A percentile compares a stretch with the other conserved stretches of the same genome.
These are phyloP conservation scores for Botryotinia globosa DNA, from an alignment of 2,329 filamentous ascomycete species.

Conservation along the genomic window DNA sequence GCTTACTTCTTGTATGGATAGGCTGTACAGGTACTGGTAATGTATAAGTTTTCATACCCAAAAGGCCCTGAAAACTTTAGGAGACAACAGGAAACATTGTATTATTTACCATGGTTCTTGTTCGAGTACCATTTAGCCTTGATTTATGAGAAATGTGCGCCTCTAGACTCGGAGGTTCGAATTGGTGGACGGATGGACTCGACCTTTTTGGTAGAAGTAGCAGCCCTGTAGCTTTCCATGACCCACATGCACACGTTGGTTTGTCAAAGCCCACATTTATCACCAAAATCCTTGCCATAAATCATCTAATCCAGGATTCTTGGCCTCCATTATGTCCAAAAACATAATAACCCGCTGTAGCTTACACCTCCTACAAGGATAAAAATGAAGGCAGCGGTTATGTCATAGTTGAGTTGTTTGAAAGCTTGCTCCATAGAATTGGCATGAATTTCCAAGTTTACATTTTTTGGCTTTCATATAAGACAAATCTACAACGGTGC, in stretches of 20 bases:
- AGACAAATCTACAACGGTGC: slow-evolving; percentile 5
- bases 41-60: neutral
- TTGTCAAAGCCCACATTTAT: neutral
- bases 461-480: slow-evolving; percentile 2
- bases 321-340: neutral
- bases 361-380: slow-evolving; percentile 5
- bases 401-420: slow-evolving; percentile 17
- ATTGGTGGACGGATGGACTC: neutral
- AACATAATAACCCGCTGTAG: neutral
- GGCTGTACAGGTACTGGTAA: neutral
- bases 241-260: slow-evolving; percentile 1
- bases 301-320: slow-evolving; percentile 2
- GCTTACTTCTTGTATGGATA: neutral
- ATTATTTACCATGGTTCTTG: neutral
- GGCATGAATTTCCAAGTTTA: slow-evolving; percentile 20
- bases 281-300: neutral
- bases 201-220: neutral
- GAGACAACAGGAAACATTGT: neutral
- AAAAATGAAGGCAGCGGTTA: slow-evolving; percentile 10
- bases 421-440: slow-evolving; percentile 17
- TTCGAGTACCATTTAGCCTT: slow-evolving; percentile 6
- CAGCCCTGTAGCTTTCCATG: slow-evolving; percentile 2
- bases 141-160: neutral
- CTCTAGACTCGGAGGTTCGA: neutral
- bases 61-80: neutral